Conservation (phyloP, 1,284 basidiomycete genomes). For the Golubevia pallescens region DNA sequence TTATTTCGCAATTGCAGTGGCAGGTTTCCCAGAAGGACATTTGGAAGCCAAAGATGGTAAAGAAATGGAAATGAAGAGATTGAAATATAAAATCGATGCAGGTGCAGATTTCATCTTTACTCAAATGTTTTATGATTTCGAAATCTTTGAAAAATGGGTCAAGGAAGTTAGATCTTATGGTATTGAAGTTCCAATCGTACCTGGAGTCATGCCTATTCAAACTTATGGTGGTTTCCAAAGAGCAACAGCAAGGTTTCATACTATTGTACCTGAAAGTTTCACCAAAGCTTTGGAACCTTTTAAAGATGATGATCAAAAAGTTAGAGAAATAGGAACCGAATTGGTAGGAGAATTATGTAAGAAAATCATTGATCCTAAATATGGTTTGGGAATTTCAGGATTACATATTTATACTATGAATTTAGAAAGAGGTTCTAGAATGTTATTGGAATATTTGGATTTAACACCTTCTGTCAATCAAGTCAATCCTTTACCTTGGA, state of each 20-base stretch:
- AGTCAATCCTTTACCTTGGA: slow-evolving; percentile 59
- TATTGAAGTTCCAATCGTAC: slow-evolving; percentile 91
- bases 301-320: slow-evolving; percentile 70
- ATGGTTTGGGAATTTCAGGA: slow-evolving; percentile 48
- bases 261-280: slow-evolving; percentile 79
- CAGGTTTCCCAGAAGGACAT: slow-evolving; percentile 72
- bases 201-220: slow-evolving; percentile 95
- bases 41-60: slow-evolving; percentile 62
- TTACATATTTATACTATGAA: slow-evolving; percentile 65
- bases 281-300: slow-evolving; percentile 83
- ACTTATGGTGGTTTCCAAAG: slow-evolving; percentile 96
- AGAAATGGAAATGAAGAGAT: slow-evolving; percentile 75
- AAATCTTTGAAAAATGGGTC: slow-evolving; percentile 84
- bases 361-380: slow-evolving; percentile 38
- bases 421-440: slow-evolving; percentile 58
- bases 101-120: slow-evolving; percentile 91
- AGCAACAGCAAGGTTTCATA: slow-evolving; percentile 86
- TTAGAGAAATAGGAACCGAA: slow-evolving; percentile 38
- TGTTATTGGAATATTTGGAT: slow-evolving; percentile 61
- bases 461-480: slow-evolving; percentile 52
- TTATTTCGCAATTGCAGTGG: slow-evolving; percentile 62
- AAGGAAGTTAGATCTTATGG: slow-evolving; percentile 69
- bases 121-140: slow-evolving; percentile 92
- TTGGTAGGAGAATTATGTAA: slow-evolving; percentile 63
- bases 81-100: slow-evolving; percentile 85